phyloP scores from a whole-genome alignment of 768 basidiomycete genomes.

The Mycena galopus region DNA sequence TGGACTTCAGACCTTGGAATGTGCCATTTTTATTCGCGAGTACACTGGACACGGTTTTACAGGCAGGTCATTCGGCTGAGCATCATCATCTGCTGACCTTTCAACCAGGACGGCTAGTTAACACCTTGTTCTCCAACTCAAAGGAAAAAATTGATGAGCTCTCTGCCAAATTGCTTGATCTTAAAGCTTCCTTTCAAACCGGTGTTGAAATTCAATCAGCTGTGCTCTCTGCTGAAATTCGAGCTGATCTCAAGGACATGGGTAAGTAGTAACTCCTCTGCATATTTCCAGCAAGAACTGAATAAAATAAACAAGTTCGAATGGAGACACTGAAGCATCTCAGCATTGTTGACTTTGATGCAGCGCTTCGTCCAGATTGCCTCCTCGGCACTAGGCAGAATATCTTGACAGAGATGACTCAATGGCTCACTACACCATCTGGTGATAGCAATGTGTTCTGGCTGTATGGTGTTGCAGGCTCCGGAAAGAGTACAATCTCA shows the following conservation, averaged over 20 bases:
- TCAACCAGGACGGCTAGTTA: neutral
- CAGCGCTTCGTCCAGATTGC: neutral
- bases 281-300: neutral
- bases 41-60: conserved; percentile 50
- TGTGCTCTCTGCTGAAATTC: neutral
- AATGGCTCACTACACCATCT: neutral
- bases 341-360: neutral
- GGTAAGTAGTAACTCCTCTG: neutral
- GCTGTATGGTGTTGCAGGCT: neutral
- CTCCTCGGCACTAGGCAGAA: neutral
- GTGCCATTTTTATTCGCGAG: conserved; percentile 51
- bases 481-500: neutral
- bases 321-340: neutral
- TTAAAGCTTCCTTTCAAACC: no score
- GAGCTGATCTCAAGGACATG: neutral
- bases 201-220: no score
- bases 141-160: neutral
- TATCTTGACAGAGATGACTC: neutral
- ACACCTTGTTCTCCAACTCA: neutral
- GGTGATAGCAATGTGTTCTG: conserved; percentile 7
- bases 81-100: neutral
- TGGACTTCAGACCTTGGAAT: conserved; percentile 51
- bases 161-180: no score
- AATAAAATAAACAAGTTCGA: neutral
- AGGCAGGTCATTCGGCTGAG: conserved; percentile 36